These are phyloP conservation scores for Sphaerostilbella broomeana DNA, from an alignment of 2,329 filamentous ascomycete genomes.

Conservation along the genomic window DNA sequence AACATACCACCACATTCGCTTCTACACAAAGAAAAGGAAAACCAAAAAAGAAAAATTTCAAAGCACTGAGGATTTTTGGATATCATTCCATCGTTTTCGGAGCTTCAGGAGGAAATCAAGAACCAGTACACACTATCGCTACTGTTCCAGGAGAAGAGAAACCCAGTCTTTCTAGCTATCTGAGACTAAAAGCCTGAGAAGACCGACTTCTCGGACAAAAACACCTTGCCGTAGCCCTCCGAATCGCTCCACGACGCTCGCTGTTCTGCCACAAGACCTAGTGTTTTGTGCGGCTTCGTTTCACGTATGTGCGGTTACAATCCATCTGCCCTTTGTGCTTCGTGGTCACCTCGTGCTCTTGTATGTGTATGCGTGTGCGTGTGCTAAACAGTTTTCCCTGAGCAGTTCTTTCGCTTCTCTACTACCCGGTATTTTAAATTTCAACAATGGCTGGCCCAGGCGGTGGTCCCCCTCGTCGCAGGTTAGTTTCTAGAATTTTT, in stretches of 20 bases:
- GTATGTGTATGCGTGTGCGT: no score
- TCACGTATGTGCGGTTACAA: constrained; percentile 25
- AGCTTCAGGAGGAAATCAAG: background rate
- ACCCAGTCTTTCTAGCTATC: background rate
- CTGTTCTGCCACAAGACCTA: constrained; percentile 25
- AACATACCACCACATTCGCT: constrained; percentile 29
- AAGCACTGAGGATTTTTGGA: no score
- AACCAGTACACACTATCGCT: constrained; percentile 30
- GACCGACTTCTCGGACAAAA: background rate
- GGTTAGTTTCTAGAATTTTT: constrained; percentile 34
- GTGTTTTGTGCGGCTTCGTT: constrained; percentile 23
- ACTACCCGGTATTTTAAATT: constrained; percentile 28
- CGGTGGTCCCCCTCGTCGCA: constrained; percentile 79
- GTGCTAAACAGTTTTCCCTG: background rate
- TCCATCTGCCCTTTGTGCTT: no score
- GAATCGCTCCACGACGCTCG: constrained; percentile 28
- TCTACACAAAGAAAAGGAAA: constrained; percentile 12
- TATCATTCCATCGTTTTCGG: no score
- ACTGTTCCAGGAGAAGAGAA: constrained; percentile 21
- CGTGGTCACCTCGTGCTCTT: no score
- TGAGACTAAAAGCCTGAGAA: background rate
- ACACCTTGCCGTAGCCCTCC: background rate
- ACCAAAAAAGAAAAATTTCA: constrained; percentile 1
- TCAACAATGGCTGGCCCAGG: constrained; percentile 81
- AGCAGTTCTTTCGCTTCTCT: constrained; percentile 24